Percentiles rank a stretch among this genome's conserved stretches.
Conservation (phyloP, 2,329 filamentous ascomycete genomes). For the Pestalotiopsis sp. region DNA sequence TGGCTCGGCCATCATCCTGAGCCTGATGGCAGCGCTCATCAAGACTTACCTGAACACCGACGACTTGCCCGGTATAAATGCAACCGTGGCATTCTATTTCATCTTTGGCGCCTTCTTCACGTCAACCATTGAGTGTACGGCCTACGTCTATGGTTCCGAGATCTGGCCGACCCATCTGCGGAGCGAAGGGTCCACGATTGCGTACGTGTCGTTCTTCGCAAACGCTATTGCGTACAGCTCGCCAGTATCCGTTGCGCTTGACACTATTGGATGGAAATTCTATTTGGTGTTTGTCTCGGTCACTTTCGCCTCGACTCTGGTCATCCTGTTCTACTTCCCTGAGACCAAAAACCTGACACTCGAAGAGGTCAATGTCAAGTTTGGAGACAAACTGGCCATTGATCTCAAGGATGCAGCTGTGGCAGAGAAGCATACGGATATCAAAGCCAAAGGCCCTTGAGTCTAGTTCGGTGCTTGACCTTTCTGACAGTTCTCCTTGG, state of each 20-base stretch:
- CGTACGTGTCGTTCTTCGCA: slow-evolving; percentile 26
- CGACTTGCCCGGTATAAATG: slow-evolving; percentile 24
- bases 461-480: not conserved
- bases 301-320: slow-evolving; percentile 45
- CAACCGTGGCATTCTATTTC: slow-evolving; percentile 25
- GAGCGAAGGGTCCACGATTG: slow-evolving; percentile 23
- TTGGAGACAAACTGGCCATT: slow-evolving; percentile 29
- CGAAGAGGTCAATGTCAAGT: slow-evolving; percentile 33
- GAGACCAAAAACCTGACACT: slow-evolving; percentile 42
- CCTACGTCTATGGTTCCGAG: slow-evolving; percentile 35
- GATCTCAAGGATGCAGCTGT: slow-evolving; percentile 23
- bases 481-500: not conserved
- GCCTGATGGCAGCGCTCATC: slow-evolving; percentile 24
- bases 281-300: slow-evolving; percentile 51
- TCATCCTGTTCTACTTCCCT: slow-evolving; percentile 48
- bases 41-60: slow-evolving; percentile 25
- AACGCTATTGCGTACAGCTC: slow-evolving; percentile 25
- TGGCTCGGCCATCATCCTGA: slow-evolving; percentile 22
- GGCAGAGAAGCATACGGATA: slow-evolving; percentile 15
- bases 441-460: not conserved
- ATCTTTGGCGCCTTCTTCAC: slow-evolving; percentile 27
- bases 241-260: slow-evolving; percentile 42
- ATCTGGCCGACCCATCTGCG: slow-evolving; percentile 37
- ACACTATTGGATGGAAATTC: slow-evolving; percentile 53
- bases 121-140: slow-evolving; percentile 28